Evolutionary conservation across 2,329 filamentous ascomycete genomes (phyloP), one percentile per base, ranked within the genome.

Genomic region (Diplodia mutila): DNA sequence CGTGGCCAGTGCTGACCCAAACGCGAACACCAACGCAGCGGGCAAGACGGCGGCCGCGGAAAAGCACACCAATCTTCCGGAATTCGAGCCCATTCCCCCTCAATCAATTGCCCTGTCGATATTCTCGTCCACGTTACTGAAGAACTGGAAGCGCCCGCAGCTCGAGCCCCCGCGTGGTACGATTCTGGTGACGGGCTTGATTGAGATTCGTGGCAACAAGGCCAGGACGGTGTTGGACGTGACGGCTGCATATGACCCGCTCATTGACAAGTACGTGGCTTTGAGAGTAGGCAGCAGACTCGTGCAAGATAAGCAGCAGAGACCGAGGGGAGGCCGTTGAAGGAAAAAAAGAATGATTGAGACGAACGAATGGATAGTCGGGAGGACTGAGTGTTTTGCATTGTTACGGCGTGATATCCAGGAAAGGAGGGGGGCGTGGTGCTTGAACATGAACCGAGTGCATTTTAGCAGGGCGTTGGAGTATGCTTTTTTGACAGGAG

Each of bases 171-270:
- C 83, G 5, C 77, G 82, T 14, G 84, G 84, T 3, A 78, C 76
- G 3, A 78, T 85, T 63, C 68, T 80, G 0, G 78, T 85, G 14
- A 73, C 76, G 1, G 84, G 83, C 4, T 66, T 84, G 39, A 74
- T 85, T 1, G 81, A 85, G 67, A 71, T 85, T 3, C 73, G 77
- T n/a, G 83, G 83, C 7, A 71, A 74, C 9, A 76, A 74, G 53
- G 82, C 80, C 0, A 75, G 75, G 51, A 71, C 81, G 67, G 79
- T 80, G 5, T 69, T 85, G n/a, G 81, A 84, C 67, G 80, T 85
- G 2, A 68, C 72, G 9, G 80, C 77, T 5, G 77, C 74, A 5
- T 85, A 85, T 69, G 81, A 85, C 67, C 82, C 82, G 1, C 78
- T 78, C 55, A 67, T 72, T 27, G 75, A 72, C 11, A 77, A 78